phyloP scores from a whole-genome alignment of 768 basidiomycete genomes.

The Neoboletus magnificus region DNA sequence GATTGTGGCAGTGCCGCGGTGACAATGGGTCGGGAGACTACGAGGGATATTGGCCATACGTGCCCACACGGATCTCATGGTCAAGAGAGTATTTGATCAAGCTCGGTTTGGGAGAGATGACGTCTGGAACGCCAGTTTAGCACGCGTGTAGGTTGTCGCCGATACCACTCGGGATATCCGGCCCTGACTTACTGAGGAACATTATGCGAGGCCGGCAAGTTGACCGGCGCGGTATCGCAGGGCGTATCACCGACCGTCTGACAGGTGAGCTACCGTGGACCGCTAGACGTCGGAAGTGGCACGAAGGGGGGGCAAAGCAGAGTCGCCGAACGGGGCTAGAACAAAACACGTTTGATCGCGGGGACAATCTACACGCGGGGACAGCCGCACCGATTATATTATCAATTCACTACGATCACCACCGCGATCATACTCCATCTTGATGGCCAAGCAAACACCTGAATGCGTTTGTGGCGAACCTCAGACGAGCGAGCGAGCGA shows the following conservation, averaged over 20 bases:
- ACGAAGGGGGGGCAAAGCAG: not conserved
- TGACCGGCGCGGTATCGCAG: not conserved
- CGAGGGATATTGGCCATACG: slow-evolving; percentile 20
- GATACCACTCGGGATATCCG: no score
- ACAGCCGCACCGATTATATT: not conserved
- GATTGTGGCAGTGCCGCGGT: not conserved
- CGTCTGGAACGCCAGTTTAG: not conserved
- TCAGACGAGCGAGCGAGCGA: no score
- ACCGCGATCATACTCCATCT: no score
- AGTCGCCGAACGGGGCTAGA: not conserved
- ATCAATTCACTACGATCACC: not conserved
- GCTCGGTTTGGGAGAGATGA: not conserved
- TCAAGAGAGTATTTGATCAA: not conserved
- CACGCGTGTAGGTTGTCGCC: not conserved
- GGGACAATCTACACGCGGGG: not conserved
- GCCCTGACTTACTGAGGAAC: no score
- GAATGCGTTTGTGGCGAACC: not conserved
- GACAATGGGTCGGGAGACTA: slow-evolving; percentile 8
- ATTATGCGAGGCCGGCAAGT: no score
- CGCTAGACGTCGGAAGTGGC: not conserved
- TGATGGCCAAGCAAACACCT: not conserved
- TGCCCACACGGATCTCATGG: slow-evolving; percentile 7
- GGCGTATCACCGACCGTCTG: not conserved
- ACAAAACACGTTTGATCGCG: not conserved
- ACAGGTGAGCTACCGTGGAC: not conserved